Percentiles rank a stretch among this genome's conserved stretches.
Evolutionary conservation across 345 rosid species (phyloP).

Genomic region (Stellera chamaejasme): DNA sequence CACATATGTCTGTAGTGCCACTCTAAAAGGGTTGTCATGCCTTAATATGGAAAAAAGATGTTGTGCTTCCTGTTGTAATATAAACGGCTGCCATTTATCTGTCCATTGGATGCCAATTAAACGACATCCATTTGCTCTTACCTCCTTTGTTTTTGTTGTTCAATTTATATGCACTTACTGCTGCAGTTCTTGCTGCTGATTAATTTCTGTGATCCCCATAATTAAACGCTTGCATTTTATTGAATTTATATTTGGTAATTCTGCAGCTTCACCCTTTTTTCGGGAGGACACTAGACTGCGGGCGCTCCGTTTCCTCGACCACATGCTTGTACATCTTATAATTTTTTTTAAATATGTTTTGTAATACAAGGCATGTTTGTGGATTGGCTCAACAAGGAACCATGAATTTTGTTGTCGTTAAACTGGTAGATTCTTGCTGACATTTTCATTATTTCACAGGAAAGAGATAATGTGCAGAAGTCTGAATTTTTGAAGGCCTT

Average conservation of each 20-base stretch:
- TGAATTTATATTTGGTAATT: constrained; percentile 10
- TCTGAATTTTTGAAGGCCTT: constrained; percentile 97
- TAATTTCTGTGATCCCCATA: background rate
- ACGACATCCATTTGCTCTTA: background rate
- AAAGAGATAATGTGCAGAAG: constrained; percentile 95
- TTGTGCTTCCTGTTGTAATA: no score
- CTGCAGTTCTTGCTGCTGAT: background rate
- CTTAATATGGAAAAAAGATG: no score
- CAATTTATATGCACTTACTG: no score
- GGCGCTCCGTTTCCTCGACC: constrained; percentile 99
- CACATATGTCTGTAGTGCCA: background rate
- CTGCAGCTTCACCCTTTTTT: constrained; percentile 80
- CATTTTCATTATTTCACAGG: constrained; percentile 40
- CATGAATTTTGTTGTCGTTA: constrained; percentile 7
- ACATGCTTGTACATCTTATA: constrained; percentile 74
- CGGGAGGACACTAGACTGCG: constrained; percentile 93
- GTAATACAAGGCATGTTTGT: constrained; percentile 4
- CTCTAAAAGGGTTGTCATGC: background rate
- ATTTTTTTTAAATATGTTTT: constrained; percentile 16
- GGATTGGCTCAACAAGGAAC: constrained; percentile 6
- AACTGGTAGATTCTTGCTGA: constrained; percentile 4
- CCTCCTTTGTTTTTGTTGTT: background rate
- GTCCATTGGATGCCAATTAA: no score
- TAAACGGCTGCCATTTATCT: background rate
- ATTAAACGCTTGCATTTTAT: constrained; percentile 9